phyloP scores from a whole-genome alignment of 495 filamentous ascomycete genomes.

The Podospora tetraspora region DNA sequence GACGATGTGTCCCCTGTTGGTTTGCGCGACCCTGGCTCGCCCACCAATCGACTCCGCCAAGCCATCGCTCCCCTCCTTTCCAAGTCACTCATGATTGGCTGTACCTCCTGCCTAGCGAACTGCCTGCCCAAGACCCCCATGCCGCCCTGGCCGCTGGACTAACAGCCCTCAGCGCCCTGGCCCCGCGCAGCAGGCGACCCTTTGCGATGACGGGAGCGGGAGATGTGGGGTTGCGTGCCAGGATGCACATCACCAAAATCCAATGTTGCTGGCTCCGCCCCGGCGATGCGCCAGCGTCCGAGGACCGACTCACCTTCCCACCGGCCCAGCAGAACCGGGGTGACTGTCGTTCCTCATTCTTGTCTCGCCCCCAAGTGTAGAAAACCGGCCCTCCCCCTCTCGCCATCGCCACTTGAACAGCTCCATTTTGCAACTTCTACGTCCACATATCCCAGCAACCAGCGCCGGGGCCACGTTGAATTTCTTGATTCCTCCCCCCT shows the following conservation, averaged over 20 bases:
- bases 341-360: background rate
- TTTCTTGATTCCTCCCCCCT: background rate
- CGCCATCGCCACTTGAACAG: background rate
- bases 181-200: background rate
- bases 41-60: background rate
- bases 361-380: background rate
- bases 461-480: background rate
- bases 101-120: background rate
- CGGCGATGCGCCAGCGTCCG: background rate
- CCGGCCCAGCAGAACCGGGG: background rate
- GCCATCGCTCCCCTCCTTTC: background rate
- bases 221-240: slow-evolving; percentile 8
- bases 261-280: slow-evolving; percentile 1
- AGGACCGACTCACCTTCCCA: background rate
- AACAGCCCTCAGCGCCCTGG: background rate
- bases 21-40: background rate
- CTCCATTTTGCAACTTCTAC: background rate
- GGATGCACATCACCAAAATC: background rate
- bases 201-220: slow-evolving; percentile 14
- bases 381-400: background rate
- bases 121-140: background rate
- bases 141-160: background rate
- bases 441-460: background rate
- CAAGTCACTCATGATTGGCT: background rate
- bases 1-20: slow-evolving; percentile 1